Evolutionary conservation across 495 filamentous ascomycete species (phyloP).

Genomic region (Podospora pseudoanserina): DNA sequence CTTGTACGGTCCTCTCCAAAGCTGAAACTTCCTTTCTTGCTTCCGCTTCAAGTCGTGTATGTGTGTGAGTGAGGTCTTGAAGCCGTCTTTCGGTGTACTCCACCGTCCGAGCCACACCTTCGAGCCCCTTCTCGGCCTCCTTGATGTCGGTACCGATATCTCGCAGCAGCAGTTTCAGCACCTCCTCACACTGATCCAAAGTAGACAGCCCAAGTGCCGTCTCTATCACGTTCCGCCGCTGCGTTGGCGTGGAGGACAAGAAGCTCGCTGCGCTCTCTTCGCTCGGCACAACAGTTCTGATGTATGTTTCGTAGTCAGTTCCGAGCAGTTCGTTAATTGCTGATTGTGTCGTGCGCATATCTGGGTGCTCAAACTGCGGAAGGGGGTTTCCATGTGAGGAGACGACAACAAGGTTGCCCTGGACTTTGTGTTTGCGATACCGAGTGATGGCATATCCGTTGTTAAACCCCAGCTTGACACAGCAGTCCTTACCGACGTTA

Average conservation of each 20-base stretch:
- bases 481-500: constrained; percentile 17
- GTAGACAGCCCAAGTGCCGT: constrained; percentile 28
- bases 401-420: constrained; percentile 10
- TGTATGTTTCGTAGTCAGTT: constrained; percentile 32
- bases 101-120: not conserved
- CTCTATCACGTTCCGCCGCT: constrained; percentile 32
- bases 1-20: not conserved
- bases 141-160: not conserved
- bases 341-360: constrained; percentile 20
- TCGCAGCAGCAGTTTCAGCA: constrained; percentile 25
- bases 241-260: constrained; percentile 23
- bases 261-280: constrained; percentile 36
- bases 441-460: constrained; percentile 7
- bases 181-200: constrained; percentile 26
- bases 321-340: constrained; percentile 34
- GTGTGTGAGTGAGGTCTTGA: not conserved
- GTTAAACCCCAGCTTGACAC: constrained; percentile 2
- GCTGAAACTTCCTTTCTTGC: not conserved
- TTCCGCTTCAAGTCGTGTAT: not conserved
- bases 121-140: not conserved
- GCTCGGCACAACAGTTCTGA: constrained; percentile 30
- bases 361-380: constrained; percentile 23
- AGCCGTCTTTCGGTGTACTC: not conserved
- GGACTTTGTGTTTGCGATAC: constrained; percentile 19
- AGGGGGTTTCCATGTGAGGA: constrained; percentile 29